Evolutionary conservation across 768 basidiomycete species (phyloP).

Genomic region (Boletus rubropictus): DNA sequence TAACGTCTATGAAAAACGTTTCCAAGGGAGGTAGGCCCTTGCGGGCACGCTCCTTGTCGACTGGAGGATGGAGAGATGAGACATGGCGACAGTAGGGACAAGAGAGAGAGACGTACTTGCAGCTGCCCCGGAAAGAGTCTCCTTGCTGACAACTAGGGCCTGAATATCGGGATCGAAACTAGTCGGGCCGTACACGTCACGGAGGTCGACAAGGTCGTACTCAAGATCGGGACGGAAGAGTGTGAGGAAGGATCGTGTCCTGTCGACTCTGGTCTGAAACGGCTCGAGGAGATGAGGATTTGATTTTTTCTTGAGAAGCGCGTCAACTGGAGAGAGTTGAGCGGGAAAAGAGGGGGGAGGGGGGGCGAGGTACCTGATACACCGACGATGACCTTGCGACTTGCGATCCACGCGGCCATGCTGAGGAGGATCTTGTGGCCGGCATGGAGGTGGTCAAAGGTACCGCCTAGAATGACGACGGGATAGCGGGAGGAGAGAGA

Average conservation of each 20-base stretch:
- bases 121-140: slow-evolving; percentile 73
- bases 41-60: slow-evolving; percentile 54
- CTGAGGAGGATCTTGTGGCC: slow-evolving; percentile 96
- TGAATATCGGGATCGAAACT: slow-evolving; percentile 84
- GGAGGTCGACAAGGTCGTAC: slow-evolving; percentile 67
- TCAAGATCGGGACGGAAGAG: slow-evolving; percentile 63
- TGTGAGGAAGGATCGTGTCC: slow-evolving; percentile 61
- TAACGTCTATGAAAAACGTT: slow-evolving; percentile 83
- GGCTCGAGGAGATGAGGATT: slow-evolving; percentile 63
- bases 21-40: slow-evolving; percentile 54
- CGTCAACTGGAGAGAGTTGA: slow-evolving; percentile 48
- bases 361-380: slow-evolving; percentile 56
- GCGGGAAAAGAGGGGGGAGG: slow-evolving; percentile 3
- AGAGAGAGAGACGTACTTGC: slow-evolving; percentile 47
- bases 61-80: slow-evolving; percentile 33
- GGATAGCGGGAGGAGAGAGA: slow-evolving; percentile 36
- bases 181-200: slow-evolving; percentile 90
- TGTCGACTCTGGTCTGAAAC: slow-evolving; percentile 47
- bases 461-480: slow-evolving; percentile 87
- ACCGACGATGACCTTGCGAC: slow-evolving; percentile 80
- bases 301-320: slow-evolving; percentile 64
- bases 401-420: slow-evolving; percentile 82
- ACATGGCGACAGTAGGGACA: not conserved
- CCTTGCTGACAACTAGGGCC: slow-evolving; percentile 84
- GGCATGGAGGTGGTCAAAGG: slow-evolving; percentile 96